Percentiles rank a stretch among this genome's conserved stretches.
These are phyloP conservation scores for Fusarium bulbicola DNA, from an alignment of 2,329 filamentous ascomycete species.

Conservation along the genomic window DNA sequence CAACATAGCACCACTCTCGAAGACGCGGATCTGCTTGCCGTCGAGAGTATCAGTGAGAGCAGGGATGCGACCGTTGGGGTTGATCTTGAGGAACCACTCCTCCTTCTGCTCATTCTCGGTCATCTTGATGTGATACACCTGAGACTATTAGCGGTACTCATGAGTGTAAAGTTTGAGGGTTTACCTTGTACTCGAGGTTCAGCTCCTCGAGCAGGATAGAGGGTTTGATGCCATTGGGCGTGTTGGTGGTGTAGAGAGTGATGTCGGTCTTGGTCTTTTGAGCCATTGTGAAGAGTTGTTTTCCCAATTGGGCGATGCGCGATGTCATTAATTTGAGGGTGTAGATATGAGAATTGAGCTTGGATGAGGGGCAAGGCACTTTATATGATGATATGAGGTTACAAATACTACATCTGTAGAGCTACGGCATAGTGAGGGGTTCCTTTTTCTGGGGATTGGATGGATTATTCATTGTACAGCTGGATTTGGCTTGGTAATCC, in stretches of 20 bases:
- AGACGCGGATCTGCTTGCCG: slow-evolving; percentile 77
- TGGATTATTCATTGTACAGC: slow-evolving; percentile 24
- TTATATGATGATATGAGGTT: slow-evolving; percentile 11
- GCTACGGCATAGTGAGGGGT: slow-evolving; percentile 8
- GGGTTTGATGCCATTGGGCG: slow-evolving; percentile 90
- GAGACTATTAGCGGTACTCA: not conserved
- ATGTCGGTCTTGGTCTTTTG: slow-evolving; percentile 65
- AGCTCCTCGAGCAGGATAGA: slow-evolving; percentile 89
- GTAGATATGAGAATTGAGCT: not conserved
- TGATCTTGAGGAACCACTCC: slow-evolving; percentile 89
- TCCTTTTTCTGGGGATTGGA: not conserved
- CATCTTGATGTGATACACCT: slow-evolving; percentile 73
- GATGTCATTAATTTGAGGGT: slow-evolving; percentile 35
- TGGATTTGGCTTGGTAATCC: slow-evolving; percentile 18
- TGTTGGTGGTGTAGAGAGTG: slow-evolving; percentile 82
- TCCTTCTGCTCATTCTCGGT: slow-evolving; percentile 82
- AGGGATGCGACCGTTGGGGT: slow-evolving; percentile 92
- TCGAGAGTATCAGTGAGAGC: slow-evolving; percentile 85
- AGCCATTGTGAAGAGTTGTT: slow-evolving; percentile 44
- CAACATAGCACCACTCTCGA: slow-evolving; percentile 85
- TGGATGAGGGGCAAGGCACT: not conserved
- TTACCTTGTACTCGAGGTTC: slow-evolving; percentile 79
- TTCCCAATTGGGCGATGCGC: slow-evolving; percentile 39
- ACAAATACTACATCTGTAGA: not conserved
- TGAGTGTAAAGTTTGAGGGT: not conserved